Conservation (phyloP, 768 basidiomycete species). For the Lentinula aciculospora region DNA sequence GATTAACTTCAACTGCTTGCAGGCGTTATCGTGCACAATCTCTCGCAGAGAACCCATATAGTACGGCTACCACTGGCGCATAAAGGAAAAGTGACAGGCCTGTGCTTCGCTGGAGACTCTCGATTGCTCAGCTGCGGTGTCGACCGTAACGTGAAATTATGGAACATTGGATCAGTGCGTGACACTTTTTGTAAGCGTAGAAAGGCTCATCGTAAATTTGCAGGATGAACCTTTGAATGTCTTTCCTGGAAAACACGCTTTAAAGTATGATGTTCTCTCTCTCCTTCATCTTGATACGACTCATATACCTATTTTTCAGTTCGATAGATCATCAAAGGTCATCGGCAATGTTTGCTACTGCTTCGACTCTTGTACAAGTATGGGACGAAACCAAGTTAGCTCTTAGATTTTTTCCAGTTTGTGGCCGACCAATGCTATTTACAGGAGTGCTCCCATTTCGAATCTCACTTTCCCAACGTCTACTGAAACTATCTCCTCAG, state of each 20-base stretch:
- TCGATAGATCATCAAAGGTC: slow-evolving; percentile 92
- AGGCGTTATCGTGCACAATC: slow-evolving; percentile 87
- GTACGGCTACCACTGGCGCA: slow-evolving; percentile 65
- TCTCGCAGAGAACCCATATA: slow-evolving; percentile 51
- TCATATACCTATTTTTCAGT: slow-evolving; percentile 31
- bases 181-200: not conserved
- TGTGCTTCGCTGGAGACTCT: slow-evolving; percentile 65
- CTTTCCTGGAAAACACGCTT: slow-evolving; percentile 81
- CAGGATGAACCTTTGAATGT: slow-evolving; percentile 59
- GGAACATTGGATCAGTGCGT: slow-evolving; percentile 48
- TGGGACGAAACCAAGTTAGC: slow-evolving; percentile 97
- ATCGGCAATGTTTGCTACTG: slow-evolving; percentile 89
- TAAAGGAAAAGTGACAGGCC: slow-evolving; percentile 79
- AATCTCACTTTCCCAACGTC: slow-evolving; percentile 84
- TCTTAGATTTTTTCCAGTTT: not conserved
- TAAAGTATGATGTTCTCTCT: slow-evolving; percentile 59
- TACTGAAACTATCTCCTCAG: slow-evolving; percentile 81
- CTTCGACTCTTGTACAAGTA: slow-evolving; percentile 88
- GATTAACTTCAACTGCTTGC: not conserved
- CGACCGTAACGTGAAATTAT: slow-evolving; percentile 79
- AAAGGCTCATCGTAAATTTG: slow-evolving; percentile 5
- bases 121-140: slow-evolving; percentile 75
- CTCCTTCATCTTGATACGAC: not conserved
- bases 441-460: slow-evolving; percentile 77
- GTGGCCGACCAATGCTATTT: not conserved